Evolutionary conservation across 176 grass and related monocot genomes (phyloP).

Genomic region (Paspalum notatum): DNA sequence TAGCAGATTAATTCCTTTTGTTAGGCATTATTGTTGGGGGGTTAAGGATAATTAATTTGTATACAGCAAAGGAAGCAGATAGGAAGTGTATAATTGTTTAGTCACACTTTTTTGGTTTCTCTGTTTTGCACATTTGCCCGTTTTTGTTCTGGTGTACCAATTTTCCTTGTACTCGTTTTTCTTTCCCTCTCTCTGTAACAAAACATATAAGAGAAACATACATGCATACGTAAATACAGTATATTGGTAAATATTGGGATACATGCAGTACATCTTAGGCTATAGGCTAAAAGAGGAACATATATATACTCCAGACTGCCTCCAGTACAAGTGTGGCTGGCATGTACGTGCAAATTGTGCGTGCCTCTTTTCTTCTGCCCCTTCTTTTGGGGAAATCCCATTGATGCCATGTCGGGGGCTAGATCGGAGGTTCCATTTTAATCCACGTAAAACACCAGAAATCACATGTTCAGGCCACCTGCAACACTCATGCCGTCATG

Average conservation of each 20-base stretch:
- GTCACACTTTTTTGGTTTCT: slow-evolving; percentile 49
- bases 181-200: slow-evolving; percentile 54
- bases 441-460: background rate
- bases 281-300: slow-evolving; percentile 15
- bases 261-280: background rate
- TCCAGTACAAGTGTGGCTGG: slow-evolving; percentile 50
- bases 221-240: slow-evolving; percentile 60
- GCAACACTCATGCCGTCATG: no score
- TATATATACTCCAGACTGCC: background rate
- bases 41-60: slow-evolving; percentile 64
- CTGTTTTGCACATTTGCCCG: slow-evolving; percentile 41
- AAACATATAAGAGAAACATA: slow-evolving; percentile 68
- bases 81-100: slow-evolving; percentile 76
- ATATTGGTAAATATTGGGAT: slow-evolving; percentile 51
- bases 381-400: slow-evolving; percentile 44
- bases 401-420: slow-evolving; percentile 43
- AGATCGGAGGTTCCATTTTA: background rate
- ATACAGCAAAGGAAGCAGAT: slow-evolving; percentile 76
- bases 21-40: slow-evolving; percentile 75
- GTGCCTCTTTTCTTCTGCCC: slow-evolving; percentile 41
- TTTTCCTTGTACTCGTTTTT: slow-evolving; percentile 56
- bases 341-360: slow-evolving; percentile 40
- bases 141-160: slow-evolving; percentile 49
- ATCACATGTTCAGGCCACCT: background rate
- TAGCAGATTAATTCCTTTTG: slow-evolving; percentile 71